Conservation (phyloP, 306 rosid species). For the Trifolium repens region DNA sequence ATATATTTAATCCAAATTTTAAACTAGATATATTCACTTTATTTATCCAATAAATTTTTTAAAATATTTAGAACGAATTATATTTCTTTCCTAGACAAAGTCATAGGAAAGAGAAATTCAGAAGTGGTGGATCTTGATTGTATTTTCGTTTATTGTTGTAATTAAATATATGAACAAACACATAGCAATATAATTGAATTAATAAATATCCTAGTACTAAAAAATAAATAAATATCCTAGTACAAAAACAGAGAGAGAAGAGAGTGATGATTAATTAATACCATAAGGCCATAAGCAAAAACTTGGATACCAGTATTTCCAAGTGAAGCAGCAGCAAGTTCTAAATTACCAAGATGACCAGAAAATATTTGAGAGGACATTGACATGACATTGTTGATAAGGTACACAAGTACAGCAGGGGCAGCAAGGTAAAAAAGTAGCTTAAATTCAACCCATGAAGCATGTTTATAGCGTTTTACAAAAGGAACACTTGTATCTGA, state of each 20-base stretch:
- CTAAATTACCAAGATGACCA: constrained; percentile 75
- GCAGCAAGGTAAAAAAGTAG: constrained; percentile 62
- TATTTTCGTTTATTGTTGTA: not conserved
- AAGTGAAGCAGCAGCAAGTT: constrained; percentile 79
- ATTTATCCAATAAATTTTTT: no score
- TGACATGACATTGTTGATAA: constrained; percentile 67
- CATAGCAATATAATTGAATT: no score
- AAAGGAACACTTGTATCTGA: constrained; percentile 48
- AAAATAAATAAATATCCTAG: no score
- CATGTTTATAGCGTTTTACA: constrained; percentile 35
- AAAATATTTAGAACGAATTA: no score
- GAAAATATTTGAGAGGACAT: constrained; percentile 73
- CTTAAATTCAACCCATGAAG: constrained; percentile 64
- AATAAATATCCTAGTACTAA: no score
- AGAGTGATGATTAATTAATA: constrained; percentile 18
- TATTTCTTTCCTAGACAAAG: no score
- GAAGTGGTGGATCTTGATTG: not conserved
- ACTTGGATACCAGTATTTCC: constrained; percentile 78
- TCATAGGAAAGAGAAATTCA: no score
- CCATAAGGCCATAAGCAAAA: constrained; percentile 81
- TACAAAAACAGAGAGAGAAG: not conserved
- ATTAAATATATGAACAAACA: not conserved
- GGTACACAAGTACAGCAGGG: constrained; percentile 65
- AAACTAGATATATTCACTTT: no score
- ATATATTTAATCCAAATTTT: no score